Evolutionary conservation across 768 basidiomycete species (phyloP), one percentile per base, ranked within the genome.

Genomic region (Holtermanniella nyarrowii): DNA sequence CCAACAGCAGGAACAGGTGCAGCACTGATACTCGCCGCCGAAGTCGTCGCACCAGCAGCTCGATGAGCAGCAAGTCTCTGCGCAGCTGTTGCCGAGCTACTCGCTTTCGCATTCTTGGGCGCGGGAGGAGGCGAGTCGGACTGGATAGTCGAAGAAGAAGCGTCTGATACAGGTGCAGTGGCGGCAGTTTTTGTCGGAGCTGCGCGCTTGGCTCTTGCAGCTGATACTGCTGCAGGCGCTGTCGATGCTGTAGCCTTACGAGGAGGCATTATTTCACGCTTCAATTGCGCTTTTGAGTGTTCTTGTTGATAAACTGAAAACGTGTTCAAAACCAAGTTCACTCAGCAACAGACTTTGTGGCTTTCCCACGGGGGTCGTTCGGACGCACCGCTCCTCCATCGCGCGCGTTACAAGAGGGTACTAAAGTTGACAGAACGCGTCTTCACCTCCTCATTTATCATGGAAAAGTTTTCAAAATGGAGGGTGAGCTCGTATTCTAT

Each of bases 391-490:
- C n/a, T n/a, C n/a, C n/a, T n/a, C n/a, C n/a, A n/a, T n/a, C n/a
- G n/a, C n/a, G n/a, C n/a, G n/a, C n/a, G n/a, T n/a, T n/a, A n/a
- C n/a, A n/a, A n/a, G n/a, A n/a, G n/a, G n/a, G n/a, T n/a, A n/a
- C n/a, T n/a, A n/a, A n/a, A n/a, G n/a, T n/a, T n/a, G n/a, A n/a
- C n/a, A n/a, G n/a, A n/a, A n/a, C n/a, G n/a, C n/a, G n/a, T n/a
- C n/a, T n/a, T n/a, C n/a, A n/a, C n/a, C n/a, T n/a, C n/a, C n/a
- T n/a, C n/a, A n/a, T n/a, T n/a, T 22, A 56, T 27, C 31, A 70
- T 70, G 69, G 69, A 71, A 52, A 71, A 71, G 50, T 71, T 58
- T 57, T 67, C 65, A 21, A 68, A 67, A 52, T 71, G 69, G 69
- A 55, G 69, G 31, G 69, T 69, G 49, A 59, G 67, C 54, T 12